These are phyloP conservation scores for Aspergillus unguis DNA, from an alignment of 2,329 filamentous ascomycete species.

Conservation along the genomic window DNA sequence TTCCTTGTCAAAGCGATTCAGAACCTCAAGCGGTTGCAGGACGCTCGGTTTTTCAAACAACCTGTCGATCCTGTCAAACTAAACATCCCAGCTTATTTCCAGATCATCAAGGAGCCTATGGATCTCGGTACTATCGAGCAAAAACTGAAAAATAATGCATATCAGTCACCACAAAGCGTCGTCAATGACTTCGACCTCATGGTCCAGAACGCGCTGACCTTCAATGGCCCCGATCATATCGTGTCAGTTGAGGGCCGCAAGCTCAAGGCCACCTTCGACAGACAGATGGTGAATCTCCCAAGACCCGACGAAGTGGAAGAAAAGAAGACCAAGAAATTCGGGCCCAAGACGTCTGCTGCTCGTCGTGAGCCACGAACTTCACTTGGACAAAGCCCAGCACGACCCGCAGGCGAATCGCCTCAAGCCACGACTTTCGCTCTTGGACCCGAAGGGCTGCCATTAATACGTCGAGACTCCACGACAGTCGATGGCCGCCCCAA, in stretches of 20 bases:
- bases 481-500: constrained; percentile 79
- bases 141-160: constrained; percentile 69
- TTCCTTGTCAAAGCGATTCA: constrained; percentile 39
- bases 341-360: constrained; percentile 42
- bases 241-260: constrained; percentile 67
- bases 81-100: constrained; percentile 69
- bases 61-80: constrained; percentile 76
- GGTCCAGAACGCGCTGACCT: constrained; percentile 71
- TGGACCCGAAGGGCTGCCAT: constrained; percentile 70
- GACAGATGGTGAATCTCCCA: constrained; percentile 59
- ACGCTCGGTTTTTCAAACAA: constrained; percentile 69
- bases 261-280: constrained; percentile 58
- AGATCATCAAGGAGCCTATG: constrained; percentile 72
- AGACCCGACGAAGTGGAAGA: constrained; percentile 58
- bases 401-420: constrained; percentile 28
- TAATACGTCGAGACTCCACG: constrained; percentile 81
- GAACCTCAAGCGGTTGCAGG: constrained; percentile 76
- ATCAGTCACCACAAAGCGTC: constrained; percentile 68
- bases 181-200: constrained; percentile 73
- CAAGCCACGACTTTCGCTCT: constrained; percentile 66
- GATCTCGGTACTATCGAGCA: constrained; percentile 80
- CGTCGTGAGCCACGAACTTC: constrained; percentile 49
- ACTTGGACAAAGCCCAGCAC: constrained; percentile 41
- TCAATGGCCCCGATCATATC: constrained; percentile 76
- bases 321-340: constrained; percentile 54